Conservation (phyloP, 129 eudicot species). For the Calendula officinalis region DNA sequence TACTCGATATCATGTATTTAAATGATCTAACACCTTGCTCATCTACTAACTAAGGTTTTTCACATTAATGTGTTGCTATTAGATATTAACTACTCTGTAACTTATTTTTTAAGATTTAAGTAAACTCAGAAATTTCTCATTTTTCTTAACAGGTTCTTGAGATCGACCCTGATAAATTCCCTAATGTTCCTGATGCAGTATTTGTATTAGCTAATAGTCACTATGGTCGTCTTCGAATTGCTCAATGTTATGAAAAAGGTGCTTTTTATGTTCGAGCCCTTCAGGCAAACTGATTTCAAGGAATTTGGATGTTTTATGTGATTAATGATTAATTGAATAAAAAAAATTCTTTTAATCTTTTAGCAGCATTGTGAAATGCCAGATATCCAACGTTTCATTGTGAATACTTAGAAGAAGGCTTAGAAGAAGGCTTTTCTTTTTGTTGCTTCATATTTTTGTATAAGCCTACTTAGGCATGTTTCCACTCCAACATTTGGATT, state of each 20-base stretch:
- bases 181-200: slow-evolving; percentile 94
- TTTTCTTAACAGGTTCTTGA: slow-evolving; percentile 69
- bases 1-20: no score
- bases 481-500: no score
- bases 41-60: slow-evolving; percentile 38
- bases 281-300: slow-evolving; percentile 48
- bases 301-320: neutral
- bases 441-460: no score
- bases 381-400: slow-evolving; percentile 89
- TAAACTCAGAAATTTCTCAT: neutral
- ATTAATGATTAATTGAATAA: slow-evolving; percentile 8
- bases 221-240: slow-evolving; percentile 94
- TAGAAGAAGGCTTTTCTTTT: no score
- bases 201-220: slow-evolving; percentile 82
- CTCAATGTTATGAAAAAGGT: slow-evolving; percentile 98
- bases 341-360: neutral
- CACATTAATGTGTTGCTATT: slow-evolving; percentile 18
- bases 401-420: slow-evolving; percentile 82
- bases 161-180: slow-evolving; percentile 94
- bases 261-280: slow-evolving; percentile 96
- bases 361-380: slow-evolving; percentile 86
- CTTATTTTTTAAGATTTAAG: neutral
- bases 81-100: slow-evolving; percentile 1
- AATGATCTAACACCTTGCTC: slow-evolving; percentile 19
- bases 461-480: no score